Evolutionary conservation across 805 yeast species (phyloP), one percentile per base, ranked within the genome.

Genomic region (Trichomonascus vanleenenianus): DNA sequence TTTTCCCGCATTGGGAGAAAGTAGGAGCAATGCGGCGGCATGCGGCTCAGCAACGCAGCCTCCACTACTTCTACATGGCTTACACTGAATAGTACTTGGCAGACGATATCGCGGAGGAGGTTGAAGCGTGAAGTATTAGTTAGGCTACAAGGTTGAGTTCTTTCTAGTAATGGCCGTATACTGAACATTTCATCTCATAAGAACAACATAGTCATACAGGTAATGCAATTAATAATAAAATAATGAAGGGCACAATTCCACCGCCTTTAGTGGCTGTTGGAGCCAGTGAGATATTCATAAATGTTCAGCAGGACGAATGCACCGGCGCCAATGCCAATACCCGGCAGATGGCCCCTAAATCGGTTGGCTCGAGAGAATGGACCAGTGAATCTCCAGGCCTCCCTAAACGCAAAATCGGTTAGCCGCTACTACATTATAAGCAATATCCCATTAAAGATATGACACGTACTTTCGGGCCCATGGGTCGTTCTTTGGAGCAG

Each of bases 311-410:
- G 70, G 30, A 79, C 68, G 58, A 86, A 86, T 2, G 88, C 93
- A 14, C 78, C 88, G 19, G 81, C 71, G 22, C 89, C 95, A 36
- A 81, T 72, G 27, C 86, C 85, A 42, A 85, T 72, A 2, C 95
- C 95, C 3, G 95, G 95, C 59, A 86, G 76, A 12, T 85, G 73
- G 47, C 79, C 79, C 57, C 73, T 79, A 64, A 78, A 81, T 56
- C 93, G 72, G 65, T 81, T 78, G 42, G 67, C 66, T 56, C 86
- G 78, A 44, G 84, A 73, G 69, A 86, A 86, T 44, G 80, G 85
- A 49, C 93, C 94, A 58, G 79, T 81, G 66, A 79, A 83, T 73
- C 95, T 81, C 95, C 95, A 85, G 40, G 94, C 93, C 63, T 85
- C 95, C 74, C 94, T 81, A 52, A 27, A 27, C 20, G 47, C 42